Conservation (phyloP, 2,329 filamentous ascomycete genomes). For the Ceratocystis alfenasii region DNA sequence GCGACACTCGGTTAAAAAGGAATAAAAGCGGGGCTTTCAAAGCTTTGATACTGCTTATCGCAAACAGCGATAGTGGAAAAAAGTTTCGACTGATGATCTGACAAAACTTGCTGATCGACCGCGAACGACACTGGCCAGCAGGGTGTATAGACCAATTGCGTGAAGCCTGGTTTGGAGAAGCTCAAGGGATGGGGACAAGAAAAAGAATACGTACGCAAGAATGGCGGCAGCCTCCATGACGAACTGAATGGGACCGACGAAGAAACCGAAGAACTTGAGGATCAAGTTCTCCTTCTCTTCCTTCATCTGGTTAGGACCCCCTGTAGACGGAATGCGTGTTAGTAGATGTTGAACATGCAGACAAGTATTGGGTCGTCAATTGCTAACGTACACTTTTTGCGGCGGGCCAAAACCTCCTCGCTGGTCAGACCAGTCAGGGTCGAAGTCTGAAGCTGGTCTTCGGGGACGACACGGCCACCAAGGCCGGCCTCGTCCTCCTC, state of each 20-base stretch:
- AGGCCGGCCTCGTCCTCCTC: slow-evolving; percentile 40
- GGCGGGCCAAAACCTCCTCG: slow-evolving; percentile 49
- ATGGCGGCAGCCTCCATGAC: slow-evolving; percentile 82
- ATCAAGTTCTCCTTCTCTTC: slow-evolving; percentile 78
- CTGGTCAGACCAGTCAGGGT: slow-evolving; percentile 56
- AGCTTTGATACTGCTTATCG: not conserved
- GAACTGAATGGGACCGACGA: slow-evolving; percentile 81
- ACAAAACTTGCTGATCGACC: slow-evolving; percentile 2
- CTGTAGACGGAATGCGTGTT: slow-evolving; percentile 31
- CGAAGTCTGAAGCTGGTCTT: slow-evolving; percentile 68
- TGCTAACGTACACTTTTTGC: slow-evolving; percentile 46
- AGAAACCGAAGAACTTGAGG: slow-evolving; percentile 72
- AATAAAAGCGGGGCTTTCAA: not conserved
- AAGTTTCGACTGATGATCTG: not conserved
- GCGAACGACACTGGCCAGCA: slow-evolving; percentile 1
- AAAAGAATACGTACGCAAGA: slow-evolving; percentile 69
- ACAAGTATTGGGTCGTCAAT: slow-evolving; percentile 28
- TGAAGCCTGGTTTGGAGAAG: not conserved
- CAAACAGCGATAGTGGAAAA: not conserved
- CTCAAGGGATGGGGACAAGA: slow-evolving; percentile 29
- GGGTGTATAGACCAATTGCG: not conserved
- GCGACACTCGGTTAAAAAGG: slow-evolving; percentile 14
- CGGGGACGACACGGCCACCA: slow-evolving; percentile 50
- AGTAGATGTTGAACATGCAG: not conserved
- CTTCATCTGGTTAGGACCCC: slow-evolving; percentile 76